Conservation (phyloP, 805 yeast genomes). For the Scheffersomyces amazonensis region DNA sequence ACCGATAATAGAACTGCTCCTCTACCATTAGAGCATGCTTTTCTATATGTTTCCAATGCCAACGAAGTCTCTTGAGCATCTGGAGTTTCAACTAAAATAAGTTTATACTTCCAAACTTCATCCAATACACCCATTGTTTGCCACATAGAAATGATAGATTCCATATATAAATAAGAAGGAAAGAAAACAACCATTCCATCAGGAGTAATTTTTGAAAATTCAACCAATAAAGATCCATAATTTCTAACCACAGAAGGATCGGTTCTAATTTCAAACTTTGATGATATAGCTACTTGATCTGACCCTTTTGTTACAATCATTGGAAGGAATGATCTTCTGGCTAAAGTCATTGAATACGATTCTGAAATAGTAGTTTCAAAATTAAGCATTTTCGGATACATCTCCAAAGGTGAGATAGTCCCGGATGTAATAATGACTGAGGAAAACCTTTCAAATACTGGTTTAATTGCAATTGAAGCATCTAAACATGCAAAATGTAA, state of each 20-base stretch:
- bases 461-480: slow-evolving; percentile 97
- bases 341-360: slow-evolving; percentile 93
- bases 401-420: slow-evolving; percentile 95
- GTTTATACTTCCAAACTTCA: slow-evolving; percentile 96
- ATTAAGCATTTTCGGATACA: slow-evolving; percentile 96
- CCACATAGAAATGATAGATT: slow-evolving; percentile 97
- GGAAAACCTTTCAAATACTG: slow-evolving; percentile 89
- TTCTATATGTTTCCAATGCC: slow-evolving; percentile 92
- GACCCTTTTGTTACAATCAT: slow-evolving; percentile 96
- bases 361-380: slow-evolving; percentile 92
- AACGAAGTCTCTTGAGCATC: slow-evolving; percentile 98
- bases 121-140: slow-evolving; percentile 97
- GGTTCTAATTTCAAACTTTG: slow-evolving; percentile 93
- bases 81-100: slow-evolving; percentile 95
- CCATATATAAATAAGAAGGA: slow-evolving; percentile 97
- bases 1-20: slow-evolving; percentile 96
- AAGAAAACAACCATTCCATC: slow-evolving; percentile 98
- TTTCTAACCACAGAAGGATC: slow-evolving; percentile 98
- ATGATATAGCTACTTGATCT: slow-evolving; percentile 95
- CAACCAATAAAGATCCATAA: slow-evolving; percentile 89
- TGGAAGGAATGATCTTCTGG: slow-evolving; percentile 89
- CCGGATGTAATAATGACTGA: slow-evolving; percentile 96
- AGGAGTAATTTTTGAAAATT: slow-evolving; percentile 92
- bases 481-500: slow-evolving; percentile 91
- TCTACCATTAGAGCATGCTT: slow-evolving; percentile 95